Evolutionary conservation across 345 rosid genomes (phyloP), one percentile per base, ranked within the genome.

Genomic region (Aegle marmelos): DNA sequence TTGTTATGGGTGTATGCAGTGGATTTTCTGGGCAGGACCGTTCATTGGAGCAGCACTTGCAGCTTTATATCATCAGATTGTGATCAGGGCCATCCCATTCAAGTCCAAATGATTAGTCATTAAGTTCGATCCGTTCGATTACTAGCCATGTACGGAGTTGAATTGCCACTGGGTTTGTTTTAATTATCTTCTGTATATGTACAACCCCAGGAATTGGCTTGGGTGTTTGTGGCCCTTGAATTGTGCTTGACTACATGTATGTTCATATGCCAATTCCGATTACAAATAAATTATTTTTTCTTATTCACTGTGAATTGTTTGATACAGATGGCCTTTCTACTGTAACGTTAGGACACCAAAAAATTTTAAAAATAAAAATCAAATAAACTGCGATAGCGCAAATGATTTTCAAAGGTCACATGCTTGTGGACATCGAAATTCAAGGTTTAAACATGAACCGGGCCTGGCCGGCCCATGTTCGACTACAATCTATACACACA

Each of bases 1-100:
- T 64, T 33, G 27, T 64, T 8, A 30, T 34, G 14, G 73, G 45
- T 30, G 1, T 3, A 9, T 58, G 64, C 85, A 83, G 86, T 86
- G 88, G 88, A 83, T 86, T 58, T 86, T 86, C 77, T 86, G 86
- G 88, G 80, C 79, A 41, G 88, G 87, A 60, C 88, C 88, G 0
- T 83, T 86, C 65, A 77, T 79, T 66, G 88, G 88, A 14, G 88
- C 86, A 37, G 86, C 87, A 2, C 76, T 86, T 19, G 88, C 86
- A 17, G 88, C 88, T 4, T 31, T 81, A 21, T 86, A 86, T 67
- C 88, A 86, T 71, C 86, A 83, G 60, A 71, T 83, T 21, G 85
- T 86, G 71, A 81, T 86, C 62, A 81, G 88, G 67, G 86, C 85
- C n/a, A 71, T 86, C 21, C 86, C 85, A 11, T 81, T 86, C 82